phyloP scores from a whole-genome alignment of 2,329 filamentous ascomycete species.

The Thermothelomyces thermophilus region DNA sequence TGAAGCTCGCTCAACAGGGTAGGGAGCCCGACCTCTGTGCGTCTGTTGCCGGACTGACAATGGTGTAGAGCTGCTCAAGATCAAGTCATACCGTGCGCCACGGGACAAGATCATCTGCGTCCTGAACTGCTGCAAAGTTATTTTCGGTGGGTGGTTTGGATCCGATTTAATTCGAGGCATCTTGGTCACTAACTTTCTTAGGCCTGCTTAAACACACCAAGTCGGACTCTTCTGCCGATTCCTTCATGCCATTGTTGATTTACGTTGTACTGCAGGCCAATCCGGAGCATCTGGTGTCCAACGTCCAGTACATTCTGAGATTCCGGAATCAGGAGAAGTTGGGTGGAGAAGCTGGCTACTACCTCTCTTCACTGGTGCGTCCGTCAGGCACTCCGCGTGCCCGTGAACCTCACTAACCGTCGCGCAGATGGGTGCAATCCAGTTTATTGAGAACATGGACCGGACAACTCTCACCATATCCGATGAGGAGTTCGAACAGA shows the following conservation, averaged over 20 bases:
- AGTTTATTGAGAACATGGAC: constrained; percentile 95
- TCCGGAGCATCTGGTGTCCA: constrained; percentile 90
- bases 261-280: constrained; percentile 94
- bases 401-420: neutral
- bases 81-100: constrained; percentile 93
- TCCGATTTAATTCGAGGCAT: fast-evolving
- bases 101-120: constrained; percentile 98
- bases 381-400: neutral
- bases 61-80: constrained; percentile 80
- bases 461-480: constrained; percentile 87
- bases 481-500: constrained; percentile 90
- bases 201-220: constrained; percentile 86
- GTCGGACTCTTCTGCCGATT: constrained; percentile 90
- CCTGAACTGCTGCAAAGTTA: constrained; percentile 97
- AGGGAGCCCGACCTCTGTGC: constrained; percentile 17
- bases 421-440: constrained; percentile 76
- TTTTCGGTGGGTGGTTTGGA: constrained; percentile 65
- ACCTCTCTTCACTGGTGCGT: constrained; percentile 79
- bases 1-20: constrained; percentile 85
- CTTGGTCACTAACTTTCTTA: constrained; percentile 28
- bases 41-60: constrained; percentile 21
- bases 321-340: constrained; percentile 98
- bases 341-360: constrained; percentile 95
- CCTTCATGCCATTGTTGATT: constrained; percentile 90
- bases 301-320: constrained; percentile 94